Conservation (phyloP, 2,329 filamentous ascomycete species). For the Penicillium occitanis region DNA sequence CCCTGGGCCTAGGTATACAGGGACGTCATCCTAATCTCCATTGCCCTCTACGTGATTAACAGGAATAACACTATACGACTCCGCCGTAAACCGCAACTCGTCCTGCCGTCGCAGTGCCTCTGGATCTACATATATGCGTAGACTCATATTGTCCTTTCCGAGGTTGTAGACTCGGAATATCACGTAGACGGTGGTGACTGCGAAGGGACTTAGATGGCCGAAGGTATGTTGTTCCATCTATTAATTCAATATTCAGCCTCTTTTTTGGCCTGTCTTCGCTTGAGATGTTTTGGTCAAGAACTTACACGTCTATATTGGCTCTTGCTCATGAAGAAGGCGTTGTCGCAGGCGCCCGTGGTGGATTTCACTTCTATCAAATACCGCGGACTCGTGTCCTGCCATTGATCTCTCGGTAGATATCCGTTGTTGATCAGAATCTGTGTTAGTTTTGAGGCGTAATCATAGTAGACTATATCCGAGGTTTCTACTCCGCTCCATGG, state of each 20-base stretch:
- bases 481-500: slow-evolving; percentile 48
- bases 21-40: not conserved
- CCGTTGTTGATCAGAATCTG: not conserved
- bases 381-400: slow-evolving; percentile 27
- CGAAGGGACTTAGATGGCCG: not conserved
- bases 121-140: slow-evolving; percentile 45
- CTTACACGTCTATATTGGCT: slow-evolving; percentile 46
- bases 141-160: slow-evolving; percentile 29
- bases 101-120: slow-evolving; percentile 21
- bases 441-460: not conserved
- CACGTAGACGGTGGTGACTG: slow-evolving; percentile 36
- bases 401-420: not conserved
- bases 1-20: not conserved
- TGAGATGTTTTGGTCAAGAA: slow-evolving; percentile 17
- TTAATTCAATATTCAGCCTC: not conserved
- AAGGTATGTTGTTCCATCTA: not conserved
- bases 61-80: not conserved
- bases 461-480: slow-evolving; percentile 35
- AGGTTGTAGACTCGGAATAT: slow-evolving; percentile 47
- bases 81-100: not conserved
- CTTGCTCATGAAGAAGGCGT: slow-evolving; percentile 51
- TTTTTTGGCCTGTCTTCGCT: not conserved
- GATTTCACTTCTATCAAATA: slow-evolving; percentile 57
- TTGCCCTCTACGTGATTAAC: not conserved
- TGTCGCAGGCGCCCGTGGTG: slow-evolving; percentile 40